Percentiles rank a stretch among this genome's conserved stretches.
phyloP scores from a whole-genome alignment of 768 basidiomycete species.

The Neoboletus brunneissimus region DNA sequence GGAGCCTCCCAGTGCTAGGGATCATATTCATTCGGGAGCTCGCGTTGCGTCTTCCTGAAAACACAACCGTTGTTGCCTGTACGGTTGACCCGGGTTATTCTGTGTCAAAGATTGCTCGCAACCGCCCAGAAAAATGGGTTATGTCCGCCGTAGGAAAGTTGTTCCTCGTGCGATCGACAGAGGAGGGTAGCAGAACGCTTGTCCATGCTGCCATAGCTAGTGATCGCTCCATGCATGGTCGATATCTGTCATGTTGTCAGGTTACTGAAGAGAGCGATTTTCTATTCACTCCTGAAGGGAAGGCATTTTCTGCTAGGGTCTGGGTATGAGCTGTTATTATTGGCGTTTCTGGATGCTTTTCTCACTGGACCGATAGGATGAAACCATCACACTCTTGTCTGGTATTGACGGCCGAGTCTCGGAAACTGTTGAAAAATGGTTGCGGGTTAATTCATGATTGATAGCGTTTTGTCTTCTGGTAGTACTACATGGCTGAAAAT shows the following conservation, averaged over 20 bases:
- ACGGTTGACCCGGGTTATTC: slow-evolving; percentile 36
- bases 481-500: neutral
- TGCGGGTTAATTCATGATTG: neutral
- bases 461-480: neutral
- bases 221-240: slow-evolving; percentile 28
- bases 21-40: slow-evolving; percentile 37
- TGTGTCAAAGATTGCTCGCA: slow-evolving; percentile 27
- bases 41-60: slow-evolving; percentile 22
- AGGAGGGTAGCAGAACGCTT: slow-evolving; percentile 36
- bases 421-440: slow-evolving; percentile 16
- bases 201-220: slow-evolving; percentile 32
- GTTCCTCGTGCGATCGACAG: slow-evolving; percentile 27
- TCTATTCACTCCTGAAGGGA: slow-evolving; percentile 28
- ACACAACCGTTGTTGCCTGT: slow-evolving; percentile 24
- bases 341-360: neutral
- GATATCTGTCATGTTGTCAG: slow-evolving; percentile 27
- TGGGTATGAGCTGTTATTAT: slow-evolving; percentile 30
- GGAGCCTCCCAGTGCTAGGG: slow-evolving; percentile 24
- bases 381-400: slow-evolving; percentile 21
- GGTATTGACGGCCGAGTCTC: slow-evolving; percentile 21
- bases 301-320: slow-evolving; percentile 24
- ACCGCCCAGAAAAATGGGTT: neutral
- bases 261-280: slow-evolving; percentile 33
- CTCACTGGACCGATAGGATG: slow-evolving; percentile 14
- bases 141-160: slow-evolving; percentile 4